Percentiles rank a stretch among this genome's conserved stretches.
These are phyloP conservation scores for Hymenotorrendiella dingleyae DNA, from an alignment of 2,329 filamentous ascomycete species.

Conservation along the genomic window DNA sequence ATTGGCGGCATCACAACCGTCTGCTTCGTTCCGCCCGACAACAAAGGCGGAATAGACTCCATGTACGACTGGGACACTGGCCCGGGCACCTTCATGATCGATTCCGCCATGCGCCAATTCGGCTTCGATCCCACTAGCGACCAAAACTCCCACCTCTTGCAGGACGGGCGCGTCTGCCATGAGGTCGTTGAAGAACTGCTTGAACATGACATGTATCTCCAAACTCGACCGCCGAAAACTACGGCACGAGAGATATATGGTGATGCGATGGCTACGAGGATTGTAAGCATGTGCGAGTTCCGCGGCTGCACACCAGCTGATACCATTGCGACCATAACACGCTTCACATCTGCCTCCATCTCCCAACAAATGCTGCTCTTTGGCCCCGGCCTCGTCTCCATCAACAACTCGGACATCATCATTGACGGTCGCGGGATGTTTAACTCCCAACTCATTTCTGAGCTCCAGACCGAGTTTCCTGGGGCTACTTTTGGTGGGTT, in stretches of 20 bases:
- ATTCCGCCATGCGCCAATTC: slow-evolving; percentile 27
- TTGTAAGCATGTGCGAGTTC: slow-evolving; percentile 25
- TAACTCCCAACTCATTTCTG: slow-evolving; percentile 26
- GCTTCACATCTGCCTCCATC: slow-evolving; percentile 30
- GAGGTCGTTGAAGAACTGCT: slow-evolving; percentile 28
- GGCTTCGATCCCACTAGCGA: slow-evolving; percentile 26
- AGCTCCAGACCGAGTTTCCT: slow-evolving; percentile 28
- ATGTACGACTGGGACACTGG: slow-evolving; percentile 32
- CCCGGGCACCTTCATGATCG: slow-evolving; percentile 29
- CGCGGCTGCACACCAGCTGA: slow-evolving; percentile 25
- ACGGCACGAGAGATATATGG: slow-evolving; percentile 30
- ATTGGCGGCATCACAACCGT: slow-evolving; percentile 29
- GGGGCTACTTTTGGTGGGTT: slow-evolving; percentile 24
- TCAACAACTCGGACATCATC: slow-evolving; percentile 28
- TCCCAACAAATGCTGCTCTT: slow-evolving; percentile 29
- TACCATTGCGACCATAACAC: slow-evolving; percentile 28
- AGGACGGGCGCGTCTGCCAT: slow-evolving; percentile 27
- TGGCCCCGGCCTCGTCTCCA: slow-evolving; percentile 25
- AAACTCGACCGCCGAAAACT: slow-evolving; percentile 27
- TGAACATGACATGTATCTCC: slow-evolving; percentile 23
- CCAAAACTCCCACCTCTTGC: slow-evolving; percentile 16
- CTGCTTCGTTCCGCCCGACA: slow-evolving; percentile 28
- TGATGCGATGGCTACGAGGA: slow-evolving; percentile 26
- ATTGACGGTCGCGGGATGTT: slow-evolving; percentile 28
- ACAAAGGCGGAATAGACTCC: slow-evolving; percentile 29